Base-by-base conservation (phyloP, 331 rosid genomes). In the Quercus lobata region DNA sequence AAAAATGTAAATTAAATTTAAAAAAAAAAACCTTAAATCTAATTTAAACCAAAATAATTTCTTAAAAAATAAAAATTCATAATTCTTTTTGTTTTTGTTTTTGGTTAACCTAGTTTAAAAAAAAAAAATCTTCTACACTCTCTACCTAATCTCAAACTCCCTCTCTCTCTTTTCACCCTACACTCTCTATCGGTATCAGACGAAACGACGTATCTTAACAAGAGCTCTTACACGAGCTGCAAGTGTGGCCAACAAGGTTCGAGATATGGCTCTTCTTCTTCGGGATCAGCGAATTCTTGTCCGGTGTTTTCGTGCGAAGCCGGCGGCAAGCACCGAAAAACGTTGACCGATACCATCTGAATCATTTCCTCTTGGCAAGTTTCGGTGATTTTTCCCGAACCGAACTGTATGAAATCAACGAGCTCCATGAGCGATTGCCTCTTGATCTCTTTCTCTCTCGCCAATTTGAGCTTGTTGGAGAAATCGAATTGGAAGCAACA, bases 361-460 rank as follows among this genome's bases (percentile, higher is more conserved):
- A 95, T 91, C 99, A 95, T 95, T 78, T 93, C 99, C 83, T 95
- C 94, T 73, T 95, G 99, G 76, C 98, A 95, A 70, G 75, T 82
- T 84, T 95, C 99, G 1, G 91, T 85, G 69, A 95, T 89, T 87
- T 91, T 93, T 25, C 94, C 96, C 17, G 97, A 94, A 24, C 97
- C 97, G 3, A 96, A 93, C 77, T 95, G 97, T 24, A 95, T 91
- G 75, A 89, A 92, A 55, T 95, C 99, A 32, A 95, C 98, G 85
- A 95, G 79, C 55, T 95, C 99, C 92, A 91, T 66, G 30, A 95
- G 92, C 17, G 88, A 71, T 75, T 91, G 99, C 57, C 99, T 78
- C 88, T 95, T 95, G 81, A 95, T 90, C 76, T 95, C 99, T 83
- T 93, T 95, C 82, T 95, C 99, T 53, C 99, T 84, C 44, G 84